Conservation (phyloP, 2,329 filamentous ascomycete genomes). For the Orbilia quercus region DNA sequence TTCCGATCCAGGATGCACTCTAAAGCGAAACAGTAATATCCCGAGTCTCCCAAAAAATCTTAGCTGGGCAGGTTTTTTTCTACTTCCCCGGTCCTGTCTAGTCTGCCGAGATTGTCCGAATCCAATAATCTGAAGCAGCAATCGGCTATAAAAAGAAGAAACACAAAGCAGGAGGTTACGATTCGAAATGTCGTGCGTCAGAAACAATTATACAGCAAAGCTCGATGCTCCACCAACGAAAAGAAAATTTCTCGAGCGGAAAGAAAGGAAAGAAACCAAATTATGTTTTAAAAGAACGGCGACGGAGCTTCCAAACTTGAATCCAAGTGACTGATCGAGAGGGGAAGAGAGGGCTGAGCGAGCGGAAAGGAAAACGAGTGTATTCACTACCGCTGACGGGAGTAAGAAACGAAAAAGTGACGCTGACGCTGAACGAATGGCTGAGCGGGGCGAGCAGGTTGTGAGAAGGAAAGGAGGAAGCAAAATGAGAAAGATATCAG, state of each 20-base stretch:
- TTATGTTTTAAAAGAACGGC: constrained; percentile 16
- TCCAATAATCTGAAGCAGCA: constrained; percentile 23
- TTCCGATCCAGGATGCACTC: constrained; percentile 24
- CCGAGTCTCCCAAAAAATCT: constrained; percentile 9
- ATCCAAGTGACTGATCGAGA: constrained; percentile 34
- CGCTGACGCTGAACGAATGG: constrained; percentile 52
- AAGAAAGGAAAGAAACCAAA: neutral
- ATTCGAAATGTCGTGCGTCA: constrained; percentile 14
- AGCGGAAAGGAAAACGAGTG: constrained; percentile 26
- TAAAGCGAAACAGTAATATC: constrained; percentile 16
- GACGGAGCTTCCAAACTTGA: constrained; percentile 25
- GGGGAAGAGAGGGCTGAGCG: constrained; percentile 26
- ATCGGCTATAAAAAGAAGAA: constrained; percentile 55
- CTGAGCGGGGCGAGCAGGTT: constrained; percentile 51
- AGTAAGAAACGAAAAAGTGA: constrained; percentile 31
- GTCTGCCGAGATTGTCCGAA: constrained; percentile 53
- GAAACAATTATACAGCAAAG: neutral
- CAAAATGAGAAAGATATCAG: constrained; percentile 53
- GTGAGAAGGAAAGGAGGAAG: constrained; percentile 47
- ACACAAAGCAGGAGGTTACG: constrained; percentile 39
- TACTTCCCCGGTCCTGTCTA: constrained; percentile 15
- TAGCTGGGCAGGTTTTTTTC: constrained; percentile 14
- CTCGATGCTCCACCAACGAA: neutral
- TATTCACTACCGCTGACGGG: constrained; percentile 31
- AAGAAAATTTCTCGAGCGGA: constrained; percentile 2